Conservation (phyloP, 768 basidiomycete species). For the Tephrocybe sp. region DNA sequence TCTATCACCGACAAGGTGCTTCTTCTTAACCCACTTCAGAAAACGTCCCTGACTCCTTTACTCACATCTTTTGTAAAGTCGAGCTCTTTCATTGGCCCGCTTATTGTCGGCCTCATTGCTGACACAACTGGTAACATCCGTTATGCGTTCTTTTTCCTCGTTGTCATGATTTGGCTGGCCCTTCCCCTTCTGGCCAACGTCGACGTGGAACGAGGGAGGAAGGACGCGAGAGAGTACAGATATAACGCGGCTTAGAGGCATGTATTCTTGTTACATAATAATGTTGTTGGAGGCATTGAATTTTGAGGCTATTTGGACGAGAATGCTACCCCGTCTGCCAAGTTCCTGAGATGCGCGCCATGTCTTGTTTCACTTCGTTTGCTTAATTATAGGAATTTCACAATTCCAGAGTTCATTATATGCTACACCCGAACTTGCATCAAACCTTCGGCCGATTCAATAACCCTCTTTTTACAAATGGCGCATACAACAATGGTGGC, state of each 20-base stretch:
- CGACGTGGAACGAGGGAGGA: constrained; percentile 63
- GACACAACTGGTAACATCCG: constrained; percentile 91
- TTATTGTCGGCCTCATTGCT: constrained; percentile 84
- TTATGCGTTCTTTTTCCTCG: constrained; percentile 85
- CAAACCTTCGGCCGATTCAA: too few species aligned
- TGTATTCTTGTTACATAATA: neutral
- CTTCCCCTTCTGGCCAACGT: constrained; percentile 74
- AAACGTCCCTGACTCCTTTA: constrained; percentile 9
- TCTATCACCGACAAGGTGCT: constrained; percentile 86
- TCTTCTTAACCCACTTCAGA: neutral
- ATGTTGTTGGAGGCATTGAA: too few species aligned
- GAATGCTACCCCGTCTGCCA: too few species aligned
- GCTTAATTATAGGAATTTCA: too few species aligned
- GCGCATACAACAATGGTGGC: too few species aligned
- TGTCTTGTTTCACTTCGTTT: too few species aligned
- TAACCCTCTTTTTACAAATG: too few species aligned
- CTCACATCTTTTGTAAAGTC: too few species aligned
- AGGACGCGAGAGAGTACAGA: constrained; percentile 43
- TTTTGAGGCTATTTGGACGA: too few species aligned
- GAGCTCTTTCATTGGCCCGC: constrained; percentile 87
- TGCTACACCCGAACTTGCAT: too few species aligned
- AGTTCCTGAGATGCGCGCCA: too few species aligned
- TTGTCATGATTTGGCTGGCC: constrained; percentile 76
- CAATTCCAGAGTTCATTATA: too few species aligned
- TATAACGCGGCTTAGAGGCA: constrained; percentile 14